A percentile compares a stretch with the other conserved stretches of the same genome.
Evolutionary conservation across 371 early-diverging fungal species (phyloP).

Genomic region (Mucor sp.): DNA sequence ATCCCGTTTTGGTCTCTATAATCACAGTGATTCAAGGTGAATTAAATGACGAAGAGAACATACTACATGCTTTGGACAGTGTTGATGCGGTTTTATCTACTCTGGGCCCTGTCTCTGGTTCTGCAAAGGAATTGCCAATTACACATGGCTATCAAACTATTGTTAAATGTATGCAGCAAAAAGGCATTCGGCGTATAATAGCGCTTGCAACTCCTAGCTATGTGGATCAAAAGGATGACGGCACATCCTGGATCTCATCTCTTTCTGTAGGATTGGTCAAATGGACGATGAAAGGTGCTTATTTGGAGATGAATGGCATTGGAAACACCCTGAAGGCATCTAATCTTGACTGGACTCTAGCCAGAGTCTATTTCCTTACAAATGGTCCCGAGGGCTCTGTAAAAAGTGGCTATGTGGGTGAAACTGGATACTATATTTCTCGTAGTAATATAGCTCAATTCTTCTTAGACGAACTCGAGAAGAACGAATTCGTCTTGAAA

Average conservation of each 20-base stretch:
- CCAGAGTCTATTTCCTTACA: not conserved
- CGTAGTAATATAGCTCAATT: not conserved
- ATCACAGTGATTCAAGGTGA: not conserved
- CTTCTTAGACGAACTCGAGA: not conserved
- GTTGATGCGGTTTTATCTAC: not conserved
- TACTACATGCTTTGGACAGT: not conserved
- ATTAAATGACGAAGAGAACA: not conserved
- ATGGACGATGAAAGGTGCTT: not conserved
- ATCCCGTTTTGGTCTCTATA: not conserved
- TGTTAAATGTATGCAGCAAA: not conserved
- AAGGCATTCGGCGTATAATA: not conserved
- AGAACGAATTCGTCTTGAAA: not conserved
- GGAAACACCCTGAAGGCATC: not conserved
- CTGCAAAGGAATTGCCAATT: not conserved
- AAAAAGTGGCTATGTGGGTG: not conserved
- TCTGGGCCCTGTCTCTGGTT: not conserved
- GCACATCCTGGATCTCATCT: not conserved
- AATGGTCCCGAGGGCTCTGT: not conserved
- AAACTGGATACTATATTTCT: not conserved
- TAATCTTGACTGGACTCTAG: not conserved
- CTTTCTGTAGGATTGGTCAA: not conserved
- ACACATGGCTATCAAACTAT: not conserved
- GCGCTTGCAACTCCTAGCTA: not conserved
- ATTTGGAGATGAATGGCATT: not conserved
- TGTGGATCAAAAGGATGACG: not conserved